Evolutionary conservation across 1,284 basidiomycete genomes (phyloP).

Genomic region (Boletus austroedulis): DNA sequence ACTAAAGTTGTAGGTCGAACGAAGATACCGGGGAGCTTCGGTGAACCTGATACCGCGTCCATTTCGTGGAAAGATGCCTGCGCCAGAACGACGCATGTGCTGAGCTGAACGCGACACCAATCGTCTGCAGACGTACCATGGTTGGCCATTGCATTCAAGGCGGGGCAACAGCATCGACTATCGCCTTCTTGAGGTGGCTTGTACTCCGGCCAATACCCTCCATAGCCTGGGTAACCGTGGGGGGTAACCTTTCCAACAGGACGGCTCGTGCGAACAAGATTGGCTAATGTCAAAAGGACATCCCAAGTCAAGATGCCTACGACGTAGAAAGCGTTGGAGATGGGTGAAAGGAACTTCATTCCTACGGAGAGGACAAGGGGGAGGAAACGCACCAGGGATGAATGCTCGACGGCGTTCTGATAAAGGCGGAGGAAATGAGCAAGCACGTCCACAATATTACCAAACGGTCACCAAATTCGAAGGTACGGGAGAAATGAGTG

Average conservation of each 20-base stretch:
- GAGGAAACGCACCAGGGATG: neutral
- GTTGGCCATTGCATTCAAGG: slow-evolving; percentile 70
- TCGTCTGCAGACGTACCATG: slow-evolving; percentile 49
- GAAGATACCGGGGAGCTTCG: slow-evolving; percentile 42
- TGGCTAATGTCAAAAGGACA: slow-evolving; percentile 49
- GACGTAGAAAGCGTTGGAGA: slow-evolving; percentile 17
- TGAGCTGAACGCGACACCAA: neutral
- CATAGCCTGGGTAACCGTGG: slow-evolving; percentile 51
- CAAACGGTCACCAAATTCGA: neutral
- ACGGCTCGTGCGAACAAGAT: slow-evolving; percentile 50
- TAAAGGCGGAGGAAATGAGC: slow-evolving; percentile 5
- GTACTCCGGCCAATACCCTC: slow-evolving; percentile 68
- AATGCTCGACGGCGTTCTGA: neutral
- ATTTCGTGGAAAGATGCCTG: slow-evolving; percentile 65
- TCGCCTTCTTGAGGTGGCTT: slow-evolving; percentile 56
- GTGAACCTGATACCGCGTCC: slow-evolving; percentile 66
- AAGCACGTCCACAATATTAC: neutral
- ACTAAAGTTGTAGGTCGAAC: slow-evolving; percentile 61
- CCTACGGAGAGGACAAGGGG: neutral
- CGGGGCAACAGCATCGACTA: slow-evolving; percentile 67
- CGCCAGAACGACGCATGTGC: too few relatives aligned
- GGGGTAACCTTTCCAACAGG: slow-evolving; percentile 53
- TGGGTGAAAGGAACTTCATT: slow-evolving; percentile 12
- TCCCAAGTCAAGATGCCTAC: slow-evolving; percentile 49
- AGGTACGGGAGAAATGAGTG: neutral